A percentile compares a stretch with the other conserved stretches of the same genome.
These are phyloP conservation scores for Phellopilus nigrolimitatus DNA, from an alignment of 1,284 basidiomycete species.

Conservation along the genomic window DNA sequence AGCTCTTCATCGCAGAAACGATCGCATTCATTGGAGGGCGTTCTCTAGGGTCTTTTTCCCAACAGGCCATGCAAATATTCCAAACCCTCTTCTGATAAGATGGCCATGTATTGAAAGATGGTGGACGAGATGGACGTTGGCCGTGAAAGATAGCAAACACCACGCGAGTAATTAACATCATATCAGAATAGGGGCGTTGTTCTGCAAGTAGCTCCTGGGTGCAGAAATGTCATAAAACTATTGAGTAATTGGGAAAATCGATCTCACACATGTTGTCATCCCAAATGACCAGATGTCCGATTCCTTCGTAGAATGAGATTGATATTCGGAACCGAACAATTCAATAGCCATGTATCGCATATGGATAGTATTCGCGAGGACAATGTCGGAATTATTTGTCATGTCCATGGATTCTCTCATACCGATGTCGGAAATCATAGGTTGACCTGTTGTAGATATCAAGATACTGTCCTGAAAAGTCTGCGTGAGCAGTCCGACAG, in stretches of 20 bases:
- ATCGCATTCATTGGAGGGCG: not conserved
- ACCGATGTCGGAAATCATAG: conserved; percentile 10
- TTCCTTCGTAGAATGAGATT: not conserved
- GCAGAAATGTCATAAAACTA: conserved; percentile 36
- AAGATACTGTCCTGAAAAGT: conserved; percentile 5
- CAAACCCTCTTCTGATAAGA: not conserved
- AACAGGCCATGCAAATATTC: conserved; percentile 1
- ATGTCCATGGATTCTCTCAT: too few species aligned
- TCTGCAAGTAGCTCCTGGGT: not conserved
- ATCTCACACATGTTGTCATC: conserved; percentile 10
- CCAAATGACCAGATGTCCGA: conserved; percentile 15
- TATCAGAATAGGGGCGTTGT: not conserved
- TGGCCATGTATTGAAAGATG: not conserved
- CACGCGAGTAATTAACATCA: not conserved
- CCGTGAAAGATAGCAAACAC: not conserved
- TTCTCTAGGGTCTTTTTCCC: not conserved
- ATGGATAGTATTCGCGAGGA: not conserved
- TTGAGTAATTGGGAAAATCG: conserved; percentile 30
- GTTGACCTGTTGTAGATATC: not conserved
- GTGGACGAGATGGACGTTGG: not conserved
- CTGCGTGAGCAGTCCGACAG: not conserved
- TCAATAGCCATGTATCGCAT: not conserved
- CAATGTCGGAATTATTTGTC: too few species aligned
- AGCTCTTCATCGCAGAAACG: not conserved
- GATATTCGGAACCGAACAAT: not conserved